Percentiles rank a stretch among this genome's conserved stretches.
Evolutionary conservation across 495 filamentous ascomycete species (phyloP).

Genomic region (Penicillium nucicola): DNA sequence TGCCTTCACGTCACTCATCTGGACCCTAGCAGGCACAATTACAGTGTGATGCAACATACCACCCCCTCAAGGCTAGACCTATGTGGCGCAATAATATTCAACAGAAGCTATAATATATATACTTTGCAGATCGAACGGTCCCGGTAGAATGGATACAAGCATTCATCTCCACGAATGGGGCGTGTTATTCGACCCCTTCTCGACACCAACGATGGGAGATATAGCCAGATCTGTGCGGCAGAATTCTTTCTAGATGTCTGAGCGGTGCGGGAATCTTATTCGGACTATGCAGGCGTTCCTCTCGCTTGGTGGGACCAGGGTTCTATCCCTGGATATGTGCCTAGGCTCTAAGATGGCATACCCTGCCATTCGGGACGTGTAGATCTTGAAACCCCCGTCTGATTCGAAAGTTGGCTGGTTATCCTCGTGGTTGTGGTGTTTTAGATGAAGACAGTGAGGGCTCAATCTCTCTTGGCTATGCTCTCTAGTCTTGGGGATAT

Average conservation of each 20-base stretch:
- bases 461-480: too few relatives aligned
- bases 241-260: conserved; percentile 89
- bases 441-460: too few relatives aligned
- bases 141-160: too few relatives aligned
- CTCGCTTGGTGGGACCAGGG: conserved; percentile 47
- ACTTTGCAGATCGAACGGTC: too few relatives aligned
- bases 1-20: conserved; percentile 69
- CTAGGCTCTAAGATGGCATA: too few relatives aligned
- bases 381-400: too few relatives aligned
- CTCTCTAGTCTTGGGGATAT: too few relatives aligned
- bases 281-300: conserved; percentile 73
- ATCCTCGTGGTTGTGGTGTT: too few relatives aligned
- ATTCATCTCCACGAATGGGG: conserved; percentile 78
- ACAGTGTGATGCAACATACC: conserved; percentile 74
- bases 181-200: conserved; percentile 51
- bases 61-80: conserved; percentile 70
- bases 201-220: conserved; percentile 46
- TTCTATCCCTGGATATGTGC: too few relatives aligned
- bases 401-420: too few relatives aligned
- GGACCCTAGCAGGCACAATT: conserved; percentile 58
- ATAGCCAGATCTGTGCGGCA: conserved; percentile 70
- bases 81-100: conserved; percentile 56
- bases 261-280: conserved; percentile 69
- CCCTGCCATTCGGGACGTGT: too few relatives aligned
- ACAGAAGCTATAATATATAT: conserved; percentile 61